phyloP scores from a whole-genome alignment of 2,329 filamentous ascomycete species.

The Pseudogymnoascus sp. region DNA sequence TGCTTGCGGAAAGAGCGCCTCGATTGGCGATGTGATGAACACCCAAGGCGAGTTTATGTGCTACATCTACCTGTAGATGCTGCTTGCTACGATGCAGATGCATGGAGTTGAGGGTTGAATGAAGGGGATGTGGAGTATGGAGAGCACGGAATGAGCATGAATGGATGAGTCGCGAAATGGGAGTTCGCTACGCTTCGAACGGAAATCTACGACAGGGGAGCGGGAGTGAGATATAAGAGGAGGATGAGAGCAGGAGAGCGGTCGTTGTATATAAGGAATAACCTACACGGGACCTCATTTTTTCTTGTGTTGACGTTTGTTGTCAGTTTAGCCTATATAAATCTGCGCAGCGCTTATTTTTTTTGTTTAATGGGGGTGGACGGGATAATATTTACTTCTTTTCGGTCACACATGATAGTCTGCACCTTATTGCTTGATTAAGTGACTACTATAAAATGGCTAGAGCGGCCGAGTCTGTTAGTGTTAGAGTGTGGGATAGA shows the following conservation, averaged over 20 bases:
- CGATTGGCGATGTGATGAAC: background rate
- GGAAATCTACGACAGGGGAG: background rate
- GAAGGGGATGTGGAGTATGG: background rate
- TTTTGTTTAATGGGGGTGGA: background rate
- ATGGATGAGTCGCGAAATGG: constrained; percentile 1
- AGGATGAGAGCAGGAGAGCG: background rate
- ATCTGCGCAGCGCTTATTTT: constrained; percentile 1
- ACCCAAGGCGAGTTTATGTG: background rate
- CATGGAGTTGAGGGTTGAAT: background rate
- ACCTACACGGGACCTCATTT: background rate
- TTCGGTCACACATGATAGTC: background rate
- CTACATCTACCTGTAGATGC: constrained; percentile 7
- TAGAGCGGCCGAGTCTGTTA: background rate
- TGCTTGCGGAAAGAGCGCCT: background rate
- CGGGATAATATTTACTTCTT: constrained; percentile 7
- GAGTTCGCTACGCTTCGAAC: constrained; percentile 4
- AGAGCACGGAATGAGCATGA: background rate
- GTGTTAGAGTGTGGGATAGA: background rate
- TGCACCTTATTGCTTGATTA: background rate
- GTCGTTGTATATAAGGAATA: background rate
- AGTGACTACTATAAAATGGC: background rate
- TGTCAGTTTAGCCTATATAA: background rate
- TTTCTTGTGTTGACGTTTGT: background rate
- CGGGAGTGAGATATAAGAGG: background rate
- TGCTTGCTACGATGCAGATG: background rate